A percentile compares a stretch with the other conserved stretches of the same genome.
Conservation (phyloP, 768 basidiomycete genomes). For the Tephrocybe sp. region DNA sequence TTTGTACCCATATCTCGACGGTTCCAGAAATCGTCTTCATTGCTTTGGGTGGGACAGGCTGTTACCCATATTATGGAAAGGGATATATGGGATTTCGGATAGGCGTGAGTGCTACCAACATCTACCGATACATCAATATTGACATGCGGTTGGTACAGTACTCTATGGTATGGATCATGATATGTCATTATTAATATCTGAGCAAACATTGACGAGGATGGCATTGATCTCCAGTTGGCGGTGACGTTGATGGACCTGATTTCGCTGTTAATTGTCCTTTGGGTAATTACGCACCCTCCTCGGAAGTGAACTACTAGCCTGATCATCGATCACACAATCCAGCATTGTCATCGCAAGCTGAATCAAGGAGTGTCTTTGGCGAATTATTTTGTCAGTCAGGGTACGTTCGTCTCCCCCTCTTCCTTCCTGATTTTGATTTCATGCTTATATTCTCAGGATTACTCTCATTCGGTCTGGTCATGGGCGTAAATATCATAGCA, state of each 20-base stretch:
- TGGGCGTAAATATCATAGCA: conserved; percentile 27
- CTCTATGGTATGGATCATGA: conserved; percentile 17
- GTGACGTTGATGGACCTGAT: conserved; percentile 36
- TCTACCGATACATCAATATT: not conserved
- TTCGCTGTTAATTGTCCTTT: conserved; percentile 32
- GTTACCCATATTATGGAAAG: conserved; percentile 36
- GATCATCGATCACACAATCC: no score
- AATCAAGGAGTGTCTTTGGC: conserved; percentile 30
- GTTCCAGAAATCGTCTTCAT: conserved; percentile 23
- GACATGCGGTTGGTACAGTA: conserved; percentile 13
- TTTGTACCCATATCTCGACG: conserved; percentile 25
- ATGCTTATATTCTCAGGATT: conserved; percentile 30
- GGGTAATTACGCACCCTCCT: conserved; percentile 20
- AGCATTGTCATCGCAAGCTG: conserved; percentile 28
- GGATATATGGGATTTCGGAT: conserved; percentile 30
- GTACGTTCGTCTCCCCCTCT: conserved; percentile 13
- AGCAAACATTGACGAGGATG: not conserved
- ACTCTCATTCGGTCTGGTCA: conserved; percentile 29
- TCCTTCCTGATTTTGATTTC: not conserved
- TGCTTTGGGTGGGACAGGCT: conserved; percentile 29
- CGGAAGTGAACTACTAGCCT: no score
- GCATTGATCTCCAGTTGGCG: conserved; percentile 23
- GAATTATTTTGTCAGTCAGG: conserved; percentile 36
- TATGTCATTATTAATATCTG: not conserved
- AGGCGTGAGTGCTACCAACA: conserved; percentile 24